Evolutionary conservation across 768 basidiomycete species (phyloP).

Genomic region (Punctularia strigosozonata): DNA sequence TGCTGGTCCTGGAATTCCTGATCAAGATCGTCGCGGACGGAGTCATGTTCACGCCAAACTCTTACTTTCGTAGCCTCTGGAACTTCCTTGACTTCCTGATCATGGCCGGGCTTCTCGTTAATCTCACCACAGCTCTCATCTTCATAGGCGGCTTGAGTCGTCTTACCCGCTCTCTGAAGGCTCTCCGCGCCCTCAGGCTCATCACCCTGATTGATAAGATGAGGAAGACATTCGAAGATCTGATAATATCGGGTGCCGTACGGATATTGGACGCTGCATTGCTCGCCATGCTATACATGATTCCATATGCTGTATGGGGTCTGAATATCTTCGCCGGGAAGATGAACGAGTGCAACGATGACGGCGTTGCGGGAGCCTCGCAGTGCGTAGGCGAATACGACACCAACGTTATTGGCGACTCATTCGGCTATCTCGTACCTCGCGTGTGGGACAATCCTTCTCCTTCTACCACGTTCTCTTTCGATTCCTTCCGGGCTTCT

Average conservation of each 20-base stretch:
- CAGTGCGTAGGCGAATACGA: constrained; percentile 71
- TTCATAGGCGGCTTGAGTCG: constrained; percentile 72
- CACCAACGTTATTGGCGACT: constrained; percentile 35
- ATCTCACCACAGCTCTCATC: constrained; percentile 58
- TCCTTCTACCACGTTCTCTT: constrained; percentile 75
- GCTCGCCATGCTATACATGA: constrained; percentile 84
- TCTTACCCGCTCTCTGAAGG: constrained; percentile 78
- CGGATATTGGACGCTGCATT: constrained; percentile 86
- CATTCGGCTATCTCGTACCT: constrained; percentile 65
- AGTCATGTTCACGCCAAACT: constrained; percentile 82
- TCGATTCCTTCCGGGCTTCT: constrained; percentile 76
- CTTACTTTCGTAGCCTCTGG: constrained; percentile 87
- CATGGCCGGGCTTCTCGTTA: constrained; percentile 65
- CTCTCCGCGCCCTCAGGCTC: constrained; percentile 75
- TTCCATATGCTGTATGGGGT: constrained; percentile 90
- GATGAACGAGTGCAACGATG: constrained; percentile 80
- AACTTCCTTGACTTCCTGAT: constrained; percentile 85
- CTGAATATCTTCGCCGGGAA: constrained; percentile 84
- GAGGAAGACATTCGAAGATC: constrained; percentile 74
- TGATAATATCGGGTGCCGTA: constrained; percentile 76
- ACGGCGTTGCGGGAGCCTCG: constrained; percentile 32
- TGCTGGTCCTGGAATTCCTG: constrained; percentile 69
- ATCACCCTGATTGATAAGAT: constrained; percentile 84
- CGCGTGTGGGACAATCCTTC: constrained; percentile 85
- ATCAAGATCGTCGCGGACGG: constrained; percentile 93